Percentiles rank a stretch among this genome's conserved stretches.
phyloP scores from a whole-genome alignment of 768 basidiomycete species.

The Suillus plorans region DNA sequence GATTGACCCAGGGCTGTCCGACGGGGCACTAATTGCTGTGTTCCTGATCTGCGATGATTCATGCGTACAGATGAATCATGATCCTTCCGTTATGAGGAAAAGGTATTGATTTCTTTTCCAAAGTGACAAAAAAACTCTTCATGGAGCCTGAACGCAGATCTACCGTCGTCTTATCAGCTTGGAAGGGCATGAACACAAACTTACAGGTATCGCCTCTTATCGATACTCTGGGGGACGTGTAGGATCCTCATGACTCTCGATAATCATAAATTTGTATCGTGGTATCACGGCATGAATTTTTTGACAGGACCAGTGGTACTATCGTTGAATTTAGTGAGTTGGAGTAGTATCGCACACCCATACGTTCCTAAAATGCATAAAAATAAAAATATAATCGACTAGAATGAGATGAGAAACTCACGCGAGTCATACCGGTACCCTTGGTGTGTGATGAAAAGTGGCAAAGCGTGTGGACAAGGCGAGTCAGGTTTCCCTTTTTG shows the following conservation, averaged over 20 bases:
- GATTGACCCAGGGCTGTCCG: not conserved
- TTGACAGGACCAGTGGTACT: not conserved
- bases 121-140: not conserved
- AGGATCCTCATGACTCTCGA: too few relatives aligned
- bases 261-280: too few relatives aligned
- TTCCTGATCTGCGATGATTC: not conserved
- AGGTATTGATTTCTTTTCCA: not conserved
- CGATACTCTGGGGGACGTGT: not conserved
- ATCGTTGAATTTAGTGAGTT: not conserved
- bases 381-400: not conserved
- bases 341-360: not conserved
- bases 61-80: not conserved
- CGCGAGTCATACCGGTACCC: not conserved
- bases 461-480: constrained; percentile 7
- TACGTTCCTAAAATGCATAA: too few relatives aligned
- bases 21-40: not conserved
- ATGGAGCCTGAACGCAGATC: not conserved
- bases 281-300: not conserved
- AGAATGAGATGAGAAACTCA: not conserved
- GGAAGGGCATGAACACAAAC: not conserved
- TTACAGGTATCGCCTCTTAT: not conserved
- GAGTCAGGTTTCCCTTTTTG: constrained; percentile 29
- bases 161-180: not conserved
- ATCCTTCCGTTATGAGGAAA: not conserved
- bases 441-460: not conserved